A percentile compares a stretch with the other conserved stretches of the same genome.
phyloP scores from a whole-genome alignment of 129 eudicot species.

The Flaveria brownii region DNA sequence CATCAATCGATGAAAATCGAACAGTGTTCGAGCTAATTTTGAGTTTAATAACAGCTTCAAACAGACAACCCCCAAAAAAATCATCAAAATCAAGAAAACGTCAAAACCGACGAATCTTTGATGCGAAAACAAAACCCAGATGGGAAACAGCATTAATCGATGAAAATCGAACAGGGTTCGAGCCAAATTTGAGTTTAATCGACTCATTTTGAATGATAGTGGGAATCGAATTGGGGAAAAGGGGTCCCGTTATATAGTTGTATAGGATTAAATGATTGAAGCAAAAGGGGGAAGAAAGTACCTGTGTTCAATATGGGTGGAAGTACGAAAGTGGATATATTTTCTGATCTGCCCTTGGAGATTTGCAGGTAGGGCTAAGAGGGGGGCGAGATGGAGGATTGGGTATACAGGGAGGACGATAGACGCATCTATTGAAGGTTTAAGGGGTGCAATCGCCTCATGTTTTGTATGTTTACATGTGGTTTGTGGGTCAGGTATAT shows the following conservation, averaged over 20 bases:
- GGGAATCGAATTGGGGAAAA: slow-evolving; percentile 1
- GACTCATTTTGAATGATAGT: slow-evolving; percentile 1
- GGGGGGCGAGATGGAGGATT: slow-evolving; percentile 33
- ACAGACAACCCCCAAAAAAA: slow-evolving; percentile 5
- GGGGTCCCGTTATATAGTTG: slow-evolving; percentile 12
- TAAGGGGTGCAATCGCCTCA: slow-evolving; percentile 24
- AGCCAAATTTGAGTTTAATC: slow-evolving; percentile 10
- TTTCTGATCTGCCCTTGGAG: slow-evolving; percentile 33
- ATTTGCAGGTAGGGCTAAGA: slow-evolving; percentile 26
- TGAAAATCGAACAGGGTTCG: neutral
- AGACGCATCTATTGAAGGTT: slow-evolving; percentile 18
- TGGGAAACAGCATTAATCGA: slow-evolving; percentile 23
- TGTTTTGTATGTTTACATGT: neutral
- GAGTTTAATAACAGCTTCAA: slow-evolving; percentile 7
- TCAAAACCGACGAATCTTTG: slow-evolving; percentile 29
- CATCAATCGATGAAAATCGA: slow-evolving; percentile 6
- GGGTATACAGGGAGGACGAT: slow-evolving; percentile 30
- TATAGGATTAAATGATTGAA: slow-evolving; percentile 11
- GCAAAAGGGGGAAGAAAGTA: neutral
- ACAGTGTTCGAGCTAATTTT: neutral
- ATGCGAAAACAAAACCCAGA: slow-evolving; percentile 26
- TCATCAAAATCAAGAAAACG: slow-evolving; percentile 15
- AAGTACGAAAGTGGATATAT: slow-evolving; percentile 14
- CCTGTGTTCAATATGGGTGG: neutral
- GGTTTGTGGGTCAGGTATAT: neutral